Evolutionary conservation across 768 basidiomycete genomes (phyloP).

Genomic region (Leccinum variicolor): DNA sequence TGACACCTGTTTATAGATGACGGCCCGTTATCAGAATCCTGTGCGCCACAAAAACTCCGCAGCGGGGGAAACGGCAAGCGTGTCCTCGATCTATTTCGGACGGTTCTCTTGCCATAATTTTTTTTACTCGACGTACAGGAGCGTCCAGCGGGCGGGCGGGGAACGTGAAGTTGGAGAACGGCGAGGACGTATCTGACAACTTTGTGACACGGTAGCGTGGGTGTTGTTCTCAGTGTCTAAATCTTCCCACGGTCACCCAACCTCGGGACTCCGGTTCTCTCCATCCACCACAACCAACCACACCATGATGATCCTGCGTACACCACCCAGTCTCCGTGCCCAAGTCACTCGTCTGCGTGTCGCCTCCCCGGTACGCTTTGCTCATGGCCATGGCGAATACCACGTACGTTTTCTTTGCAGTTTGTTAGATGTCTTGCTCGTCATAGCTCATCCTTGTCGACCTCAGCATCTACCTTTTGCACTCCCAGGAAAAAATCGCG

Average conservation of each 20-base stretch:
- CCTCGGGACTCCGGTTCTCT: slow-evolving; percentile 8
- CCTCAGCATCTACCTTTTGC: slow-evolving; percentile 55
- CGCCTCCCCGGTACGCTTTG: slow-evolving; percentile 38
- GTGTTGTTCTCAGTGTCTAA: neutral
- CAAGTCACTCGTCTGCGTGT: slow-evolving; percentile 31
- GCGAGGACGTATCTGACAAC: neutral
- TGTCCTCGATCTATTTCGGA: neutral
- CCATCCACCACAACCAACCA: slow-evolving; percentile 11
- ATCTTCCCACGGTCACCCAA: slow-evolving; percentile 19
- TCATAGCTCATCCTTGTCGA: slow-evolving; percentile 5
- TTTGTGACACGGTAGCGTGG: neutral
- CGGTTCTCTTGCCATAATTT: neutral
- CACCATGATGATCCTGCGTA: slow-evolving; percentile 40
- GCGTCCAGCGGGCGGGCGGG: neutral
- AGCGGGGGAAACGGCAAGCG: neutral
- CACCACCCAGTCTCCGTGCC: slow-evolving; percentile 41
- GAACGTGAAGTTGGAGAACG: neutral
- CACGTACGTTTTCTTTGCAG: slow-evolving; percentile 39
- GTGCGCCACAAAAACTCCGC: slow-evolving; percentile 8
- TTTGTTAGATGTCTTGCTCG: neutral
- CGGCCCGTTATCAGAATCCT: slow-evolving; percentile 4
- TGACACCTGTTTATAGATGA: slow-evolving; percentile 10
- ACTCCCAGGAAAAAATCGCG: slow-evolving; percentile 49
- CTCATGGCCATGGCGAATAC: slow-evolving; percentile 48
- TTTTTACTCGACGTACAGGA: neutral